Evolutionary conservation across 176 grass and related monocot genomes (phyloP), one percentile per base, ranked within the genome.

Genomic region (Oryza officinalis): DNA sequence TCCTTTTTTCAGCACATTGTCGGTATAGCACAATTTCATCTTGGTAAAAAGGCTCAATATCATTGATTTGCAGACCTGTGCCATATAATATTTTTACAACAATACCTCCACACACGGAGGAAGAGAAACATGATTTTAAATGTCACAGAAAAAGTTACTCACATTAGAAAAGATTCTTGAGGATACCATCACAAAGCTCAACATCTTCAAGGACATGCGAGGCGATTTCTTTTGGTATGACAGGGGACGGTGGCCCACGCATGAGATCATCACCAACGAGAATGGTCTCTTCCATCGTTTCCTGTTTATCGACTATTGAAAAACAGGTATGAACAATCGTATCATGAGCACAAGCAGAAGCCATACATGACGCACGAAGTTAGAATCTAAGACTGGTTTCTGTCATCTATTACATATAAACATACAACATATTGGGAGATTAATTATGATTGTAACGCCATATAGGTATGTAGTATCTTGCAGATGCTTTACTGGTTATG

Each of bases 21-120:
- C 75, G 74, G 78, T 99, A 99, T 71, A 99, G 38, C 27, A 99
- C 93, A 81, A 99, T 96, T 87, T 94, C 93, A 63, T 99, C 93
- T 91, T 94, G 93, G 50, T 91, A 99, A 90, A 99, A 96, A 83
- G 96, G 96, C 35, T 99, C 91, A 6, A 96, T 94, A 61, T 99
- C 93, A 90, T 96, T 99, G 84, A 99, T 96, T 85, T 99, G 93
- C 54, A 99, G 75, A 70, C 91, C 93, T 94, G 69, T 66, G 80
- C n/a, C 33, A 87, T 27, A 89, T 6, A 85, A 72, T 65, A 44
- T 35, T 61, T 61, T 32, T 44, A 27, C 75, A 67, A 77, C 2
- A 88, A 75, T 45, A 78, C 25, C 63, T 38, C 17, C 26, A 84
- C 65, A 70, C 27, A 81, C 6, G 30, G 60, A 65, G 65, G 59